Base-by-base conservation (phyloP, 805 yeast genomes). In the Saturnispora halmiae region DNA sequence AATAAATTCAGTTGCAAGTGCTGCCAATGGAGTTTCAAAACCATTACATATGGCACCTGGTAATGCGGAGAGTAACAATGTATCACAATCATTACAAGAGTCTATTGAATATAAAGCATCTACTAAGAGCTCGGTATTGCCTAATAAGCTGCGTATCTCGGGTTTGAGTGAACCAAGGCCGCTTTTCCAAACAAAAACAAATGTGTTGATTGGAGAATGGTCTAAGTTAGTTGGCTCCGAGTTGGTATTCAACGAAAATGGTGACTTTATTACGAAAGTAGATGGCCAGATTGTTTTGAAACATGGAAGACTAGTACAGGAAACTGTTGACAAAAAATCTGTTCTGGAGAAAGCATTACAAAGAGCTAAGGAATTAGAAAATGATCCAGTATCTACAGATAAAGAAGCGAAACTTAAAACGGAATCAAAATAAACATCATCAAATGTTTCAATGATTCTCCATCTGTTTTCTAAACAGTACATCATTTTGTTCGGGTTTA, bases 201-300 rank as follows among this genome's bases (percentile, higher is more conserved):
- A 70, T 29, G 59, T 84, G 4, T 85, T 76, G 55, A 75, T 77
- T 57, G 92, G 94, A 2, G 63, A 67, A 18, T 88, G 96, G 96
- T 67, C 70, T 32, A 72, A 72, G 41, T 59, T 85, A 3, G 79
- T 84, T 1, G 97, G 97, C 0, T 82, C 94, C 0, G 96, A 63
- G 38, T 37, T 63, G 31, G 56, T 61, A 1, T 60, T 61, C 46
- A 56, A 63, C 40, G 67, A 63, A 36, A 55, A 53, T 38, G 67
- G 65, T 2, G 58, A 60, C 21, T 55, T 50, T 26, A 40, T 62
- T 4, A 55, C 61, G 13, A 51, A 53, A 18, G 57, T 58, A 4
- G 55, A 54, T 27, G 55, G 55, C 2, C 57, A 59, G 22, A 47
- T 63, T 9, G 48, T 54, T 3, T 39, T 63, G 31, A 52, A 54